phyloP scores from a whole-genome alignment of 768 basidiomycete species.

The Agaricus blazei region DNA sequence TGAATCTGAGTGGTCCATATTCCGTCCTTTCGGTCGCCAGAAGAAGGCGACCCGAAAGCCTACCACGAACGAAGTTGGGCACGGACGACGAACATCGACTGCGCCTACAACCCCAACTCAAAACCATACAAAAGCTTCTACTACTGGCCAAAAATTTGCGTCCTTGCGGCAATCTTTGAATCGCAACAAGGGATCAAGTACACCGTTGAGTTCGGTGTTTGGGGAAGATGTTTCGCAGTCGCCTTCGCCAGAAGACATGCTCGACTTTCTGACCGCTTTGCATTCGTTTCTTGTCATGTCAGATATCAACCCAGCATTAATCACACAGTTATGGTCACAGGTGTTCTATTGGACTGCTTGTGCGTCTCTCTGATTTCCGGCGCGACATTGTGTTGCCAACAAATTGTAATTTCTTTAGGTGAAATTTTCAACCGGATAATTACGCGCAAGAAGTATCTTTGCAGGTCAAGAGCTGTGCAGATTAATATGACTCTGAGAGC shows the following conservation, averaged over 20 bases:
- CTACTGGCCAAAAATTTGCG: constrained; percentile 46
- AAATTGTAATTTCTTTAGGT: constrained; percentile 36
- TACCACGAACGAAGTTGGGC: neutral
- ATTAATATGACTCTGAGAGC: constrained; percentile 81
- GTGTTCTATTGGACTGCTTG: constrained; percentile 98
- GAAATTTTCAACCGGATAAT: constrained; percentile 83
- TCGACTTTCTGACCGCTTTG: constrained; percentile 77
- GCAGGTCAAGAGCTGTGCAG: constrained; percentile 85
- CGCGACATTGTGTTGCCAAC: neutral
- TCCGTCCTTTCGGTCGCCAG: constrained; percentile 70
- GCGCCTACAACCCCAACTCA: constrained; percentile 50
- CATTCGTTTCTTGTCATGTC: constrained; percentile 81
- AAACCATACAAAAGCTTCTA: constrained; percentile 24
- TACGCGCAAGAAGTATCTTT: constrained; percentile 92
- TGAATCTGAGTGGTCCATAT: constrained; percentile 93
- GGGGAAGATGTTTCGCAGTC: constrained; percentile 31
- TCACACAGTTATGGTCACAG: constrained; percentile 92
- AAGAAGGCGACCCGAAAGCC: constrained; percentile 29
- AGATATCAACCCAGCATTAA: constrained; percentile 85
- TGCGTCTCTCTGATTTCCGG: constrained; percentile 33
- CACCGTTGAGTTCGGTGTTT: constrained; percentile 48
- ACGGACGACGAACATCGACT: constrained; percentile 23
- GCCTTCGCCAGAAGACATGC: constrained; percentile 52
- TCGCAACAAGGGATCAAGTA: constrained; percentile 37
- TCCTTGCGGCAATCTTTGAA: constrained; percentile 62